Percentiles rank a stretch among this genome's conserved stretches.
These are phyloP conservation scores for Fusarium lateritium DNA, from an alignment of 2,329 filamentous ascomycete species.

Conservation along the genomic window DNA sequence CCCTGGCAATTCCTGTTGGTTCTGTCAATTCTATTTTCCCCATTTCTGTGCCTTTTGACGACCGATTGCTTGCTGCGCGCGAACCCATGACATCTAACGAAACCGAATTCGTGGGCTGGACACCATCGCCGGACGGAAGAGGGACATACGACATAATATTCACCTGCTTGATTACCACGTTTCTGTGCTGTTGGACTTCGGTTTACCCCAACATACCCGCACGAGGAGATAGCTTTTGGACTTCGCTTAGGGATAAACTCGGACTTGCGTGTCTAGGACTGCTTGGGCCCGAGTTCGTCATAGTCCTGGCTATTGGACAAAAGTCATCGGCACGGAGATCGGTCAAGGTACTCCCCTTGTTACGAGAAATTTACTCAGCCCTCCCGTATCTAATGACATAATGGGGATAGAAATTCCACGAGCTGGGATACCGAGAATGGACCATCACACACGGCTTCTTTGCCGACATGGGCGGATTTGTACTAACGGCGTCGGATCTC, in stretches of 20 bases:
- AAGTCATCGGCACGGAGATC: slow-evolving; percentile 25
- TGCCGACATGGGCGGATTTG: slow-evolving; percentile 31
- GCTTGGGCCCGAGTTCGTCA: slow-evolving; percentile 24
- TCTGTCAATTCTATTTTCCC: not conserved
- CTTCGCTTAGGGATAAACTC: slow-evolving; percentile 15
- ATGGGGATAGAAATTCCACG: slow-evolving; percentile 21
- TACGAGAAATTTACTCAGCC: too few species aligned
- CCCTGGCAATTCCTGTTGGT: slow-evolving; percentile 3
- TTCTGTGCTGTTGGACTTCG: slow-evolving; percentile 31
- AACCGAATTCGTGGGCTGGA: slow-evolving; percentile 27
- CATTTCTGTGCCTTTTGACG: too few species aligned
- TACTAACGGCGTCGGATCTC: not conserved
- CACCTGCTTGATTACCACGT: slow-evolving; percentile 22
- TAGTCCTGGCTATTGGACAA: slow-evolving; percentile 25
- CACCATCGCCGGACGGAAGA: slow-evolving; percentile 21
- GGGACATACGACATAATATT: slow-evolving; percentile 33
- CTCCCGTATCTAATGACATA: too few species aligned
- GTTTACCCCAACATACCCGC: slow-evolving; percentile 26
- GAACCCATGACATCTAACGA: not conserved
- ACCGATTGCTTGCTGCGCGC: too few species aligned
- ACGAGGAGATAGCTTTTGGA: slow-evolving; percentile 4
- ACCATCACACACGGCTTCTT: slow-evolving; percentile 29
- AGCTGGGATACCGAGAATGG: slow-evolving; percentile 6
- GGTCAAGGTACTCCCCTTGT: slow-evolving; percentile 3
- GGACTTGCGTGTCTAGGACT: slow-evolving; percentile 24